These are phyloP conservation scores for Carex scoparia DNA, from an alignment of 176 grass and related monocot species.

Conservation along the genomic window DNA sequence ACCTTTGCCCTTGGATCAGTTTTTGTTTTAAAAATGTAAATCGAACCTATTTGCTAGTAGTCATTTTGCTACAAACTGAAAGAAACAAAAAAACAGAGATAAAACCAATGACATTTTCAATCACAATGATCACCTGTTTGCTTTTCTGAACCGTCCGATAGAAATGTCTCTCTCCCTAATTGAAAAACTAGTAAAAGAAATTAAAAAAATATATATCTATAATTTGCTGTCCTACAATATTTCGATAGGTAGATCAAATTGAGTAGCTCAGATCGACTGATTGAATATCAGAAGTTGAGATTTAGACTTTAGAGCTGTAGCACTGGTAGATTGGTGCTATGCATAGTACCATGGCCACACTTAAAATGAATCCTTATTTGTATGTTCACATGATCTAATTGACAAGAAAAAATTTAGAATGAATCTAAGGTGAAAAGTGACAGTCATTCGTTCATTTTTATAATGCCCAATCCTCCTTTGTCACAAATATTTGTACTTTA, in stretches of 20 bases:
- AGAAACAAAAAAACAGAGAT: background rate
- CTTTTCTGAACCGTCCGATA: background rate
- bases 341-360: background rate
- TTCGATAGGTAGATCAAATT: background rate
- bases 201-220: background rate
- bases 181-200: background rate
- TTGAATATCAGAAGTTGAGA: background rate
- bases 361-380: background rate
- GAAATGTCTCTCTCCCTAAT: background rate
- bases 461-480: too few species aligned
- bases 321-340: background rate
- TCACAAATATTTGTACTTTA: background rate
- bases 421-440: background rate
- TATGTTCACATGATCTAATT: background rate
- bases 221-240: background rate
- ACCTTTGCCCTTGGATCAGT: conserved; percentile 5
- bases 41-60: background rate
- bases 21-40: conserved; percentile 1
- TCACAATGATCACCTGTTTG: background rate
- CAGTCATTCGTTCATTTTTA: background rate
- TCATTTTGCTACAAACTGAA: conserved; percentile 17
- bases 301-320: background rate
- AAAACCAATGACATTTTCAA: background rate
- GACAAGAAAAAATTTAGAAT: background rate
- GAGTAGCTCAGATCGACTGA: background rate